Evolutionary conservation across 352 stramenopile species (phyloP), one percentile per base, ranked within the genome.

Genomic region (Globisporangium cystogenes): DNA sequence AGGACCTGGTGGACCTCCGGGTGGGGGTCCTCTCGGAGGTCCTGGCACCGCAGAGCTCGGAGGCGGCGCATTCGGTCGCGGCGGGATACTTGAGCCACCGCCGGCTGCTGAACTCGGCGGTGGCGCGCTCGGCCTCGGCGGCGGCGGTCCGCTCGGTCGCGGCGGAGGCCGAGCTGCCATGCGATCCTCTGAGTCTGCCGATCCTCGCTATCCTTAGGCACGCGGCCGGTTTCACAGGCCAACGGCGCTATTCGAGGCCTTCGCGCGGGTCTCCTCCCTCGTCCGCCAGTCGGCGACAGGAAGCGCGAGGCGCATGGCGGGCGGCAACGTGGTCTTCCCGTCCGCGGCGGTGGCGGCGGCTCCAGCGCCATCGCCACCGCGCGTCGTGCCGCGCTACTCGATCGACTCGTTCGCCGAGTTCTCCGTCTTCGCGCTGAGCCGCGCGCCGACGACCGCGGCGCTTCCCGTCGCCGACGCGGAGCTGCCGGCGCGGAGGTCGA

Each of bases 341-440:
- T 48, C 37, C 7, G 4, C 48, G 20, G 46, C 40, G 20, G 18
- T 15, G 7, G 29, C 14, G 10, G 18, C 23, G 12, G 23, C 15
- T 12, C 20, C 27, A 33, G 23, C 15, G 16, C 20, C 27, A 33
- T 43, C 37, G 6, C 55, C 35, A 5, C 40, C 62, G 24, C 55
- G 41, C 5, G 36, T 18, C 10, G 39, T 23, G 26, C 37, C 48
- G 21, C 54, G 48, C 18, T 86, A 84, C 51, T 79, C 73, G 4
- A 65, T 87, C 21, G 73, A 87, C 55, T 62, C 72, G 26, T 85
- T 89, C 59, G 64, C 69, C 1, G 74, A 87, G 36, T 76, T 62
- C 52, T 87, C 74, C 4, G 59, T 63, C 16, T 53, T 68, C 3
- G 62, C 55, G 12, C 60, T 80, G 36, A 70, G 61, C 37, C 67